Conservation (phyloP, 805 yeast genomes). For the Barnettozyma sp. region DNA sequence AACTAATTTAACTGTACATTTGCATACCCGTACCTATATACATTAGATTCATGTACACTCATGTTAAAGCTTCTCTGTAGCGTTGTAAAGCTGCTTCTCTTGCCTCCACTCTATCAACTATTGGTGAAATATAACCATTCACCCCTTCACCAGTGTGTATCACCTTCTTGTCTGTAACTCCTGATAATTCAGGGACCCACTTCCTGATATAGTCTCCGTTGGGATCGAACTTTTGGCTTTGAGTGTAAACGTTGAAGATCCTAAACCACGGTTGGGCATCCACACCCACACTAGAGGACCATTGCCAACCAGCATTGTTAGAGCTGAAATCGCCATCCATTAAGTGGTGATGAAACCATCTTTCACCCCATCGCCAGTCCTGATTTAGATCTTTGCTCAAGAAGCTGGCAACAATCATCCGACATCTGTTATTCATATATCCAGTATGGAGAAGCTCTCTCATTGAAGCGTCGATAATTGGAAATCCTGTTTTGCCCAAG, state of each 20-base stretch:
- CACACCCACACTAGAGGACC: conserved; percentile 44
- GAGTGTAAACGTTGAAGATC: conserved; percentile 45
- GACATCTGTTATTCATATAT: conserved; percentile 45
- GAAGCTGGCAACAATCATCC: conserved; percentile 49
- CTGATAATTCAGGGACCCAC: conserved; percentile 44
- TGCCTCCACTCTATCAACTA: conserved; percentile 35
- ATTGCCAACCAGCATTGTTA: conserved; percentile 55
- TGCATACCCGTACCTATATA: no score
- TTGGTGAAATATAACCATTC: conserved; percentile 37
- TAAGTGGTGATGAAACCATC: conserved; percentile 41
- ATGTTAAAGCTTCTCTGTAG: conserved; percentile 30
- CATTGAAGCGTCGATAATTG: conserved; percentile 55
- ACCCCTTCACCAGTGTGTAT: conserved; percentile 27
- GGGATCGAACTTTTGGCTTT: conserved; percentile 42
- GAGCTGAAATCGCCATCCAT: conserved; percentile 49
- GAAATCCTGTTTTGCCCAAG: conserved; percentile 46
- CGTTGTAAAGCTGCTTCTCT: conserved; percentile 38
- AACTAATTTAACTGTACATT: background rate
- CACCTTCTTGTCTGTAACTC: conserved; percentile 16
- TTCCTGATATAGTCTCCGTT: conserved; percentile 37
- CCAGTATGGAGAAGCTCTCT: conserved; percentile 44
- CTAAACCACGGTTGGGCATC: conserved; percentile 54
- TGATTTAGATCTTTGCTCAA: conserved; percentile 42
- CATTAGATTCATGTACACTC: no score
- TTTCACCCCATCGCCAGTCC: conserved; percentile 52